Percentiles rank a stretch among this genome's conserved stretches.
Conservation (phyloP, 2,329 filamentous ascomycete species). For the Microdochium nivale region DNA sequence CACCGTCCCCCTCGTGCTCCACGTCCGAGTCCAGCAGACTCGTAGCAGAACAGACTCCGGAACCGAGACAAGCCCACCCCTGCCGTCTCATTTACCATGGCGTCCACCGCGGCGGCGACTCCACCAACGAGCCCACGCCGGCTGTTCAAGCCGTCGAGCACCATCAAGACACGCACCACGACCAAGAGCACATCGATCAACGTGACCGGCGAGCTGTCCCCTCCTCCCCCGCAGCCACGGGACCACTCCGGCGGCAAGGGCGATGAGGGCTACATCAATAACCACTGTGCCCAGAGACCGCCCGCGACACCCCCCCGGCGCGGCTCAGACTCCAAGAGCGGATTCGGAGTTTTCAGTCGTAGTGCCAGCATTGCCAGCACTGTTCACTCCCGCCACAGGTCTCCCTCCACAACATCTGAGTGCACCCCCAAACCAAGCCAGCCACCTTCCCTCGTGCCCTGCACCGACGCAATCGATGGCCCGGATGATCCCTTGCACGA, state of each 20-base stretch:
- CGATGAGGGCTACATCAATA: too few relatives aligned
- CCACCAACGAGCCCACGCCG: conserved; percentile 20
- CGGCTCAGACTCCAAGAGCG: not conserved
- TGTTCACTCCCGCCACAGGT: not conserved
- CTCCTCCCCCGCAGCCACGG: too few relatives aligned
- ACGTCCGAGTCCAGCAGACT: not conserved
- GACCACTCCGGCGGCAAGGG: too few relatives aligned
- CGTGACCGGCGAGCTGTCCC: too few relatives aligned
- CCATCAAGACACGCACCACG: conserved; percentile 19
- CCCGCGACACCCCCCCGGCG: not conserved
- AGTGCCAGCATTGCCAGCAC: not conserved
- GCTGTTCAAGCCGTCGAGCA: conserved; percentile 22
- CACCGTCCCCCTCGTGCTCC: conserved; percentile 2
- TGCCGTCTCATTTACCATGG: conserved; percentile 13
- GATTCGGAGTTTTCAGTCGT: not conserved
- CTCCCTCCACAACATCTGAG: not conserved
- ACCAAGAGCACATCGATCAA: conserved; percentile 3
- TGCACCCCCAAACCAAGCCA: not conserved
- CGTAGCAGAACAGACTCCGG: not conserved
- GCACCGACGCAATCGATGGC: too few relatives aligned
- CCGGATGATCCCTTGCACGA: not conserved
- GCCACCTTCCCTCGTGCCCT: too few relatives aligned
- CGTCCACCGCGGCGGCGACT: conserved; percentile 15
- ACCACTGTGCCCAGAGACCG: not conserved
- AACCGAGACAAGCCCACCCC: not conserved